Base-by-base conservation (phyloP, 305 asterid genomes). In the Fraxinus paxiana region DNA sequence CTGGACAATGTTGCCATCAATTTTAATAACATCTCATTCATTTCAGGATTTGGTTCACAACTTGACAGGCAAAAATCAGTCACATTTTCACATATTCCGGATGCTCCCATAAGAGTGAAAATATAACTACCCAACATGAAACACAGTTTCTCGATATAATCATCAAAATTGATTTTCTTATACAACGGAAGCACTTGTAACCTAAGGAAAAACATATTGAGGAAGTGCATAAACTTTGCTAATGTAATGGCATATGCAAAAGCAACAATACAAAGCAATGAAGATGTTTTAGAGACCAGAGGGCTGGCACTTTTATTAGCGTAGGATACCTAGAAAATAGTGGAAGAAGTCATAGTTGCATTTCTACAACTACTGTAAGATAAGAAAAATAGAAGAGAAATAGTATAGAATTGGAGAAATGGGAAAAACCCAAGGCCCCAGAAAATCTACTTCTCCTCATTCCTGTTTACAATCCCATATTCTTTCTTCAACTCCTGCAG, bases 11-110 rank as follows among this genome's bases (percentile, higher is more conserved):
- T 56, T 56, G 1, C 79, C 24, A 69, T 51, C 67, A 71, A 38
- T 22, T 81, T 48, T 24, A 22, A 59, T 82, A 80, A 69, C 56
- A 77, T 26, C 78, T 24, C 75, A 33, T 20, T 77, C 20, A 77
- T 43, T 67, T 48, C 33, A 46, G 48, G 34, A 30, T 46, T 12
- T 71, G 73, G 61, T 38, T 56, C 67, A 18, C 67, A 6, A 6
- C 28, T 6, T 56, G 67, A 56, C 30, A 18, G 35, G 54, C 61
- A 35, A 26, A 43, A 74, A 38, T 3, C 54, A 22, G 2, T 41
- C 56, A 70, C 69, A 82, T 79, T 59, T 81, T 20, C 31, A 9
- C 30, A 43, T 6, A 22, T 28, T 69, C 65, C 34, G 35, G 22
- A 10, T 22, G 77, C 13, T 9, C 10, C 54, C 33, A 26, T 1